Evolutionary conservation across 23 red algal species (phyloP).

Genomic region (Agarophyton chilense): DNA sequence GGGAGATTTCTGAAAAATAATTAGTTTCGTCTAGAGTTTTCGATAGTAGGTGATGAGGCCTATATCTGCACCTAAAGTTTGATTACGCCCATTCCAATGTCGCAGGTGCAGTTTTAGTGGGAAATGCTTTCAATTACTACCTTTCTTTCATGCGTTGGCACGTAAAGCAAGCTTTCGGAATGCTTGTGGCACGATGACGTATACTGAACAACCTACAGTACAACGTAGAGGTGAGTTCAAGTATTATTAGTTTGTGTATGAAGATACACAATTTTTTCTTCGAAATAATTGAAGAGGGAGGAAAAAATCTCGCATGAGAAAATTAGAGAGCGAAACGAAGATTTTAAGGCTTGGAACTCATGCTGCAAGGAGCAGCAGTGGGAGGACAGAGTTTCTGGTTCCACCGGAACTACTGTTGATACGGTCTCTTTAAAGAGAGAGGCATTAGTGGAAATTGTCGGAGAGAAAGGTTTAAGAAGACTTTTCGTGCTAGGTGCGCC

Average conservation of each 20-base stretch:
- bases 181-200: neutral
- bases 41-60: slow-evolving; percentile 20
- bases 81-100: slow-evolving; percentile 18
- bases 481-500: neutral
- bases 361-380: neutral
- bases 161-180: slow-evolving; percentile 14
- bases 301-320: neutral
- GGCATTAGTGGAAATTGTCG: neutral
- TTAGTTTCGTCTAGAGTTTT: slow-evolving; percentile 4
- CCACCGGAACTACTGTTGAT: neutral
- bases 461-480: slow-evolving; percentile 12
- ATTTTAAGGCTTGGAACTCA: neutral
- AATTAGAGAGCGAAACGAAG: neutral
- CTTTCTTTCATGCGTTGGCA: slow-evolving; percentile 1
- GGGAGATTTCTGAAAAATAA: neutral
- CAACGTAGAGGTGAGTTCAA: neutral
- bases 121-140: slow-evolving; percentile 23
- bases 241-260: neutral
- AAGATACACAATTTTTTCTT: neutral
- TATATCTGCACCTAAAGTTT: slow-evolving; percentile 20
- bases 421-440: slow-evolving; percentile 3
- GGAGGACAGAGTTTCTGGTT: neutral
- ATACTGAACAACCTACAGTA: neutral
- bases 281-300: neutral
- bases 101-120: neutral